A percentile compares a stretch with the other conserved stretches of the same genome.
phyloP scores from a whole-genome alignment of 164 flowering plant genomes.

The Litsea cubeba region DNA sequence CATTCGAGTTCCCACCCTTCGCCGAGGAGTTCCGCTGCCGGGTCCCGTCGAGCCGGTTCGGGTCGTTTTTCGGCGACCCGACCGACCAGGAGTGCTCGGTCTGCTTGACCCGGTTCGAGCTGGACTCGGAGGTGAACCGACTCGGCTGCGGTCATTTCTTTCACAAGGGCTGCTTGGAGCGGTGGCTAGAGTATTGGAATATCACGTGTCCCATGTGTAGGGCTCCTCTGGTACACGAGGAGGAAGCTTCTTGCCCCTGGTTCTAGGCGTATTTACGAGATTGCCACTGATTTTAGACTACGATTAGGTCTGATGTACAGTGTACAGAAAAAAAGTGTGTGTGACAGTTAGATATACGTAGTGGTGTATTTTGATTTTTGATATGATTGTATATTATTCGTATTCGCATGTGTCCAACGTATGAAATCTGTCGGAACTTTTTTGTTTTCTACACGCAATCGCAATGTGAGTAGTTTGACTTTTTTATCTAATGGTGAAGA shows the following conservation, averaged over 20 bases:
- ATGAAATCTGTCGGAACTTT: too few species aligned
- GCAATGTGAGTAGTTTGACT: too few species aligned
- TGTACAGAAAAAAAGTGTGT: neutral
- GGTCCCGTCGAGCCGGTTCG: constrained; percentile 34
- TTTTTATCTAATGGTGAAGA: too few species aligned
- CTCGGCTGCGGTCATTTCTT: constrained; percentile 60
- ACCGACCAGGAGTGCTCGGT: constrained; percentile 50
- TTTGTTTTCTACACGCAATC: too few species aligned
- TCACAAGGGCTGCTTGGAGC: constrained; percentile 55
- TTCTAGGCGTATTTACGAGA: neutral
- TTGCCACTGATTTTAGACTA: neutral
- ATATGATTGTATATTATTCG: neutral
- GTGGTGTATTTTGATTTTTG: too few species aligned
- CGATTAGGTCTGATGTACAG: neutral
- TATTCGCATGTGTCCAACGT: neutral
- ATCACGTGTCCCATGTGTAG: constrained; percentile 64
- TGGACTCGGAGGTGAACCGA: constrained; percentile 44
- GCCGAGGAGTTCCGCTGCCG: constrained; percentile 43
- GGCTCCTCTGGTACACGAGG: constrained; percentile 39
- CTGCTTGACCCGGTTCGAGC: constrained; percentile 48
- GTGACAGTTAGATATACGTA: neutral
- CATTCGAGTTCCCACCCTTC: constrained; percentile 22
- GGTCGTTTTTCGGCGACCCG: constrained; percentile 14
- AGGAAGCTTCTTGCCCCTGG: constrained; percentile 20
- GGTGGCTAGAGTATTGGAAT: constrained; percentile 62